Evolutionary conservation across 2,329 filamentous ascomycete genomes (phyloP).

Genomic region (Aspergillus intermedius): DNA sequence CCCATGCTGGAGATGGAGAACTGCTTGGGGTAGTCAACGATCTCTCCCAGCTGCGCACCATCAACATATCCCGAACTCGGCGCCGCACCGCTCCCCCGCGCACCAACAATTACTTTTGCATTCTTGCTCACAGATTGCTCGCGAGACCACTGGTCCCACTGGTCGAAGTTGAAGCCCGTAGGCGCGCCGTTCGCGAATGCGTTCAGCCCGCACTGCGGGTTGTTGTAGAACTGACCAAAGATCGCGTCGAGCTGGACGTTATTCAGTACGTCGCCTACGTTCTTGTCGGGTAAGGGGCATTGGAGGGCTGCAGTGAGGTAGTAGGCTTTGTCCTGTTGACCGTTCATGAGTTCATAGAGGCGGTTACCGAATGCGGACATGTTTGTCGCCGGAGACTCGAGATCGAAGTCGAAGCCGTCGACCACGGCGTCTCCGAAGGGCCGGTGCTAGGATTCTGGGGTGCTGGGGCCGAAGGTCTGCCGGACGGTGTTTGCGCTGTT

Average conservation of each 20-base stretch:
- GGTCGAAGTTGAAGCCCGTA: conserved; percentile 56
- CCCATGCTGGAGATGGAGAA: conserved; percentile 57
- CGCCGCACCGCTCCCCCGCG: conserved; percentile 47
- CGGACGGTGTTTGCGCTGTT: conserved; percentile 58
- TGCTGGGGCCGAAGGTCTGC: conserved; percentile 57
- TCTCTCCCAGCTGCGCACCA: conserved; percentile 40
- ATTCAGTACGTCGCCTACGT: conserved; percentile 52
- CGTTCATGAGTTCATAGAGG: conserved; percentile 52
- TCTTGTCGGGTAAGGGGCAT: conserved; percentile 59
- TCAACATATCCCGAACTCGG: conserved; percentile 53
- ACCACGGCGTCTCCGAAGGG: conserved; percentile 61
- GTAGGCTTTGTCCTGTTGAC: conserved; percentile 45
- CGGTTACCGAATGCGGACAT: conserved; percentile 55
- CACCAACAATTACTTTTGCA: conserved; percentile 58
- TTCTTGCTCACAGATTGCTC: conserved; percentile 49
- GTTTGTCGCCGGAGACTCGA: conserved; percentile 56
- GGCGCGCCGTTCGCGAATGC: conserved; percentile 47
- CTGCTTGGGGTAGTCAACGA: conserved; percentile 49
- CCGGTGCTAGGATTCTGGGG: conserved; percentile 29
- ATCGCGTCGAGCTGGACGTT: conserved; percentile 55
- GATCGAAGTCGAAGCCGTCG: conserved; percentile 73
- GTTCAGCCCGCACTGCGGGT: conserved; percentile 53
- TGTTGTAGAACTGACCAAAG: conserved; percentile 64
- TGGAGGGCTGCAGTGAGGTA: conserved; percentile 62
- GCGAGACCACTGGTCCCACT: conserved; percentile 62